Conservation (phyloP, 2,329 filamentous ascomycete species). For the Diaporthe citriasiana region DNA sequence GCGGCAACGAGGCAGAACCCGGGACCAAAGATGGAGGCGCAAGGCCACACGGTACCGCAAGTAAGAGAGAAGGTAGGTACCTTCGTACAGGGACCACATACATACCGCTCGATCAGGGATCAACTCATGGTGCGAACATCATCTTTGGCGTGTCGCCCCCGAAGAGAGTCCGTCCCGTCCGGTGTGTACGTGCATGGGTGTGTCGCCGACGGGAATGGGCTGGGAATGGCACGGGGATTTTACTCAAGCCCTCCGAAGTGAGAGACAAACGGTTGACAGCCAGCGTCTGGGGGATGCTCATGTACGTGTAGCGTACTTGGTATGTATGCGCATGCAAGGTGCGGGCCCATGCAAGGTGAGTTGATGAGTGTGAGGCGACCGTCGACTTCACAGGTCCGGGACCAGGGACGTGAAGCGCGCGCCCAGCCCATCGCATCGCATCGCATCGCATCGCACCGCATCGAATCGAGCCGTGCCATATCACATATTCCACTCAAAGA, state of each 20-base stretch:
- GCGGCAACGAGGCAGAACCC: constrained; percentile 7
- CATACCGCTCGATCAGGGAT: constrained; percentile 23
- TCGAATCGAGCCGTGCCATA: constrained; percentile 17
- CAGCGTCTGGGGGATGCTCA: background rate
- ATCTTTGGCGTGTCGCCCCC: background rate
- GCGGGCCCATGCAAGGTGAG: constrained; percentile 14
- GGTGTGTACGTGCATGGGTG: constrained; percentile 5
- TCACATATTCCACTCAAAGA: background rate
- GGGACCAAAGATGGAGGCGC: background rate
- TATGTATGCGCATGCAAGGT: constrained; percentile 13
- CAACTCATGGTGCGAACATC: background rate
- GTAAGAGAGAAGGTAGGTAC: background rate
- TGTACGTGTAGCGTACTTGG: constrained; percentile 2
- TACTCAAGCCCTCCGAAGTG: background rate
- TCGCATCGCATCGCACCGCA: constrained; percentile 15
- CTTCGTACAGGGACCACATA: constrained; percentile 7
- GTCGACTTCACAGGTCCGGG: constrained; percentile 10
- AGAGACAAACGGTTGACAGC: background rate
- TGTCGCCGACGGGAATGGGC: background rate
- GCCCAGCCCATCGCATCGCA: constrained; percentile 10
- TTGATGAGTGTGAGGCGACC: constrained; percentile 7
- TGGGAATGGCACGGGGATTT: background rate
- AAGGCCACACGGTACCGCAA: background rate
- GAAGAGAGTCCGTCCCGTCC: constrained; percentile 18
- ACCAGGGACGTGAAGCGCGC: background rate